Evolutionary conservation across 2,329 filamentous ascomycete genomes (phyloP).

Genomic region (Ceratocystis destructans): DNA sequence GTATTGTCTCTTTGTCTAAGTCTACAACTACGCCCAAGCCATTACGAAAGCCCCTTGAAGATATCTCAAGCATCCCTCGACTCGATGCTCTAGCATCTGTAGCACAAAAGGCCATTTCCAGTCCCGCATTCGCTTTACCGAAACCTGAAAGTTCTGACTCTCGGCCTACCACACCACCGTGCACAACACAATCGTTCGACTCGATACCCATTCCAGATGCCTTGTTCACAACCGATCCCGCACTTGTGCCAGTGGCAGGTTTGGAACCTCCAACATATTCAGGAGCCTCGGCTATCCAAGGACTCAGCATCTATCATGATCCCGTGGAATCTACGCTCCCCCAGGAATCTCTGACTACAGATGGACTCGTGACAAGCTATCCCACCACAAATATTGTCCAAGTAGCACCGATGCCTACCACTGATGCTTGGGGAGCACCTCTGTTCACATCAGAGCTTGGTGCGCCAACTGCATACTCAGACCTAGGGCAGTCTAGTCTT

Average conservation of each 20-base stretch:
- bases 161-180: not conserved
- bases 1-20: not conserved
- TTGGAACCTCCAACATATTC: not conserved
- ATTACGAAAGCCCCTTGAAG: not conserved
- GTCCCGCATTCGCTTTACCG: not conserved
- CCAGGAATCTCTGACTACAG: not conserved
- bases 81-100: conserved; percentile 1
- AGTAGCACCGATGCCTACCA: not conserved
- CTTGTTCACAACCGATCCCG: not conserved
- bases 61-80: not conserved
- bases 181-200: not conserved
- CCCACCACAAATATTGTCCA: not conserved
- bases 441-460: not conserved
- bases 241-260: not conserved
- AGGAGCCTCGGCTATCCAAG: not conserved
- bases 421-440: conserved; percentile 9
- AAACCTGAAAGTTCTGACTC: not conserved
- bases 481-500: not conserved
- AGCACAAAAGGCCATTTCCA: conserved; percentile 5
- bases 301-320: not conserved
- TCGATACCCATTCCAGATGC: not conserved
- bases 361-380: not conserved
- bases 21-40: not conserved
- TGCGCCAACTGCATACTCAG: not conserved
- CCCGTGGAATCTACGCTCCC: not conserved